Base-by-base conservation (phyloP, 352 stramenopile species). In the Phytophthora constricta region DNA sequence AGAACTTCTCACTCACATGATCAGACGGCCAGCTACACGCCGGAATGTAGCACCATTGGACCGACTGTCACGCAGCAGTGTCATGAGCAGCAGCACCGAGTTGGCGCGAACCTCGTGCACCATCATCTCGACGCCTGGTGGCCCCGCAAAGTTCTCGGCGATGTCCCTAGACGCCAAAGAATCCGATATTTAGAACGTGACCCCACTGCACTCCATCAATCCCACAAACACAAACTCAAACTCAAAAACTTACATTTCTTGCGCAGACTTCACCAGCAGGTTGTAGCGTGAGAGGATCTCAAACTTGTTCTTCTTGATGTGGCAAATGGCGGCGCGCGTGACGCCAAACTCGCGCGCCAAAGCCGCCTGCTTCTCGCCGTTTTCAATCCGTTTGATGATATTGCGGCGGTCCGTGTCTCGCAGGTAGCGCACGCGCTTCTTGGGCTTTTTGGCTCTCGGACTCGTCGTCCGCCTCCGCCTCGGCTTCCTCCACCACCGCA, bases 271-370 rank as follows among this genome's bases (percentile, higher is more conserved):
- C 26, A 84, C 72, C 25, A 88, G 54, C 58, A 84, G 59, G 27
- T 89, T 80, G 66, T 84, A 89, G 39, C 81, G 81, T 20, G 80
- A 80, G n/a, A 92, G 67, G 60, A 92, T 89, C 68, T 89, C 82
- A 8, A 77, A 79, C 34, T 77, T 76, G 51, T 92, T 90, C 64
- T 92, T 92, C 54, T 92, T 92, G 58, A 92, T 92, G 62, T 90
- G 82, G 58, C 84, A 92, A 53, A 92, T 86, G 17, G 84, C 84
- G 0, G 84, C 82, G 5, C 84, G 63, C 20, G 84, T 91, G 23
- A 92, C 82, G n/a, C 84, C 81, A 45, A 88, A 90, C 33, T 92
- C 84, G 1, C 80, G 67, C 13, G 84, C 84, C 22, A 92, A 57
- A 0, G 74, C 63, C 17, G 78, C 78, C 49, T 92, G 84, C 56